Evolutionary conservation across 805 yeast genomes (phyloP).

Genomic region (Yamadazyma phyllophila): DNA sequence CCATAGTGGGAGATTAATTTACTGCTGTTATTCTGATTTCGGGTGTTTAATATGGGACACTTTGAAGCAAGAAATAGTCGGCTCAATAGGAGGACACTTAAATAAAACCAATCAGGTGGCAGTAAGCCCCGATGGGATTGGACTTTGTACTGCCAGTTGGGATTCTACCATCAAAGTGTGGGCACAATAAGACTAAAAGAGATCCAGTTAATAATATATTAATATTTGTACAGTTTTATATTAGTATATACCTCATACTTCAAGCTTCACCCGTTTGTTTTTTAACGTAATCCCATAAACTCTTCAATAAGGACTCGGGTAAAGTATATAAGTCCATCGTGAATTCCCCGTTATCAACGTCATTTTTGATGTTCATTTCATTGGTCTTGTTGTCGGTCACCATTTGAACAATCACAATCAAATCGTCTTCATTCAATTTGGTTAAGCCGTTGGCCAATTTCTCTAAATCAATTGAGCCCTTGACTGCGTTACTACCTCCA

Average conservation of each 20-base stretch:
- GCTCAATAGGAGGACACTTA: conserved; percentile 55
- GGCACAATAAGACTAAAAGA: conserved; percentile 29
- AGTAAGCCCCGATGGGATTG: conserved; percentile 72
- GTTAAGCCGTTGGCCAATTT: conserved; percentile 87
- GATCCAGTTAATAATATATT: conserved; percentile 1
- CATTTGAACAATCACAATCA: conserved; percentile 94
- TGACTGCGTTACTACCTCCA: conserved; percentile 45
- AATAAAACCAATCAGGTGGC: conserved; percentile 62
- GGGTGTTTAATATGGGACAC: conserved; percentile 80
- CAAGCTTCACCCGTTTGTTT: conserved; percentile 50
- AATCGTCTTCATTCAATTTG: conserved; percentile 85
- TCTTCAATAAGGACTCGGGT: conserved; percentile 86
- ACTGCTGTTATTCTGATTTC: conserved; percentile 71
- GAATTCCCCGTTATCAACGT: conserved; percentile 95
- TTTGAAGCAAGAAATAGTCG: conserved; percentile 61
- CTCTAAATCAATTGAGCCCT: conserved; percentile 83
- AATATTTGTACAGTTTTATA: conserved; percentile 7
- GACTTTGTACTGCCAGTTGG: conserved; percentile 78
- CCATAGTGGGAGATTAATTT: conserved; percentile 68
- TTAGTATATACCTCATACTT: conserved; percentile 9
- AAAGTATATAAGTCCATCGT: conserved; percentile 92
- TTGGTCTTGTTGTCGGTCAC: conserved; percentile 92
- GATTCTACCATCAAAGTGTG: conserved; percentile 71
- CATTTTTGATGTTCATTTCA: conserved; percentile 94
- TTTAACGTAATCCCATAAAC: conserved; percentile 92